Percentiles rank a stretch among this genome's conserved stretches.
These are phyloP conservation scores for Globisporangium acanthophoron DNA, from an alignment of 352 stramenopile species.

Conservation along the genomic window DNA sequence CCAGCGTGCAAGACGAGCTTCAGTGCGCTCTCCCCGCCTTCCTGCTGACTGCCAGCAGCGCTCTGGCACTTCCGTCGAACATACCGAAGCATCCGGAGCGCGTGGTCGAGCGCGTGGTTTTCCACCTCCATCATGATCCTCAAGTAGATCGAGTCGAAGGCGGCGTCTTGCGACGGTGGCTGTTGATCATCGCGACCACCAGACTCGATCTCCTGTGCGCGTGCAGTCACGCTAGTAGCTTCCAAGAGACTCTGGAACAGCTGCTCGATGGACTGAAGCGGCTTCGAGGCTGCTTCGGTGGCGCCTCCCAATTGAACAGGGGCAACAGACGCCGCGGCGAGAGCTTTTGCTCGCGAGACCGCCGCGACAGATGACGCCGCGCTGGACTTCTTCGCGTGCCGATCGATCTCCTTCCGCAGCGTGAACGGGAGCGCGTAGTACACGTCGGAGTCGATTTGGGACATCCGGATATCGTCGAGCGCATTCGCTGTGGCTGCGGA, in stretches of 20 bases:
- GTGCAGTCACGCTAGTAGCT: not conserved
- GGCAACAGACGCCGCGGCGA: not conserved
- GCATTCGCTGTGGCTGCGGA: slow-evolving; percentile 15
- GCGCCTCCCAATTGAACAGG: not conserved
- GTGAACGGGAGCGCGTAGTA: slow-evolving; percentile 62
- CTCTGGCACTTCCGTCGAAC: slow-evolving; percentile 52
- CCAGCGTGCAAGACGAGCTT: slow-evolving; percentile 7
- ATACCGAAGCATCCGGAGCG: slow-evolving; percentile 65
- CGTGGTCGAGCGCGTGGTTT: slow-evolving; percentile 41
- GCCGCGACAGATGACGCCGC: slow-evolving; percentile 3
- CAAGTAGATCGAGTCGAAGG: slow-evolving; percentile 73
- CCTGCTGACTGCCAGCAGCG: not conserved
- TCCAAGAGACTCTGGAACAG: slow-evolving; percentile 33
- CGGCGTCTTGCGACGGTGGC: slow-evolving; percentile 8
- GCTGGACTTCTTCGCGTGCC: slow-evolving; percentile 45
- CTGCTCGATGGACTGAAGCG: slow-evolving; percentile 46
- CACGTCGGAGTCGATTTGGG: slow-evolving; percentile 74
- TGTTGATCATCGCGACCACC: not conserved
- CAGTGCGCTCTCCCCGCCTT: slow-evolving; percentile 5
- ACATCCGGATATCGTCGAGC: slow-evolving; percentile 68
- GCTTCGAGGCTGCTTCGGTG: not conserved
- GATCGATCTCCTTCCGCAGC: slow-evolving; percentile 68
- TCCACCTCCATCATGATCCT: slow-evolving; percentile 72
- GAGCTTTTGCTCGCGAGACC: slow-evolving; percentile 1
- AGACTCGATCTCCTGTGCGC: not conserved